Percentiles rank a stretch among this genome's conserved stretches.
Evolutionary conservation across 352 stramenopile genomes (phyloP).

Genomic region (Phytophthora pistaciae): DNA sequence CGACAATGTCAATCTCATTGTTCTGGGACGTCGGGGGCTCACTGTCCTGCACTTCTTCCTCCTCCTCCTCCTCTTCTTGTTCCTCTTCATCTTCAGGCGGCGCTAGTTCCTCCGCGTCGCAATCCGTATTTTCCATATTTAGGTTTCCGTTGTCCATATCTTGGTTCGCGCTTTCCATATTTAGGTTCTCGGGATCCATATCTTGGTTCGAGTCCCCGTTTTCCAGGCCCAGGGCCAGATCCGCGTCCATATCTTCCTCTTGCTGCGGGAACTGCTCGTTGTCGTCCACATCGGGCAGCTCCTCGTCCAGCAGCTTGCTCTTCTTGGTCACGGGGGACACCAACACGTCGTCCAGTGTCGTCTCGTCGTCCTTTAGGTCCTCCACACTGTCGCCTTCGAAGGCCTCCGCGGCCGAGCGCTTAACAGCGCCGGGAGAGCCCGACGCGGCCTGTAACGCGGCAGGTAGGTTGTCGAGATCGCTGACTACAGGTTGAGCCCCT

Average conservation of each 20-base stretch:
- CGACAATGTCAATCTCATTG: slow-evolving; percentile 51
- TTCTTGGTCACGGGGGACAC: slow-evolving; percentile 62
- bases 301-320: slow-evolving; percentile 48
- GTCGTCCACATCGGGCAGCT: slow-evolving; percentile 63
- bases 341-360: slow-evolving; percentile 75
- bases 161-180: slow-evolving; percentile 11
- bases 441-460: background rate
- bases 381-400: slow-evolving; percentile 34
- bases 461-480: slow-evolving; percentile 1
- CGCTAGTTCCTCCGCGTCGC: slow-evolving; percentile 23
- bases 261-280: slow-evolving; percentile 46
- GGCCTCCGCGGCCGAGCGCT: slow-evolving; percentile 40
- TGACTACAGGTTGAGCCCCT: slow-evolving; percentile 2
- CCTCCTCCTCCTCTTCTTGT: slow-evolving; percentile 15
- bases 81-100: slow-evolving; percentile 16
- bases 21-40: slow-evolving; percentile 36
- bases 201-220: slow-evolving; percentile 15
- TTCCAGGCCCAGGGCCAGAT: slow-evolving; percentile 28
- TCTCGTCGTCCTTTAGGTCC: slow-evolving; percentile 40
- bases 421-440: slow-evolving; percentile 3
- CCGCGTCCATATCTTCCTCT: slow-evolving; percentile 38
- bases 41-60: slow-evolving; percentile 20
- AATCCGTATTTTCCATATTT: slow-evolving; percentile 7
- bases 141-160: slow-evolving; percentile 9
- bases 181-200: slow-evolving; percentile 16